Evolutionary conservation across 257 asterid species (phyloP), one percentile per base, ranked within the genome.

Genomic region (Solanum habrochaites): DNA sequence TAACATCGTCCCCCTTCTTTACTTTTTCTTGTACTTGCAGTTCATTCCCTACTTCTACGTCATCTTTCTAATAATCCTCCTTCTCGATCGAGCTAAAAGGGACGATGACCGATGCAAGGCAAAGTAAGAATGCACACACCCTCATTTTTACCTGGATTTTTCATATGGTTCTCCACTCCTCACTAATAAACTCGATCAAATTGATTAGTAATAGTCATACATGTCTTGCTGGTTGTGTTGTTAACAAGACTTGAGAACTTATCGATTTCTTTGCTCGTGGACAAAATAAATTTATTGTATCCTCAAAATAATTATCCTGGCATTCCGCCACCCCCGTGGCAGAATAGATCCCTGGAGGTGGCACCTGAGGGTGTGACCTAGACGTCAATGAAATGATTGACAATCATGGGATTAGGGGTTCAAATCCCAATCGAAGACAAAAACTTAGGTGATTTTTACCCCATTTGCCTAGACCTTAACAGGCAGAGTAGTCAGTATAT

Each of bases 21-120:
- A 62, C 80, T 13, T 86, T 42, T 64, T 40, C 43, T 32, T 21
- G 18, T 73, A 37, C 78, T 64, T 91, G 98, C 94, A 96, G 99
- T 92, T 94, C 87, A 94, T 97, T 78, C 99, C 99, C 18, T 97
- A 97, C 92, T 97, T 97, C 80, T 97, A 97, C 52, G 98, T 97
- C 82, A 83, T 91, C 39, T 95, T 91, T 93, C 98, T 97, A 23
- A 95, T 97, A 21, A 93, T 97, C 89, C 99, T 97, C 86, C 98
- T 97, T 15, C 67, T 94, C 3, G 98, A 97, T 86, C 97, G 98
- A 70, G 99, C 98, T 85, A 91, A 92, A 88, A 94, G 99, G 92
- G 99, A 97, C 43, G 99, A 97, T 2, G 96, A 97, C 78, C 92
- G 98, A 80, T 97, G 99, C 96, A 94, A 88, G 92, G 89, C 98